Evolutionary conservation across 2,329 filamentous ascomycete species (phyloP), one percentile per base, ranked within the genome.

Genomic region (Diaporthe eres): DNA sequence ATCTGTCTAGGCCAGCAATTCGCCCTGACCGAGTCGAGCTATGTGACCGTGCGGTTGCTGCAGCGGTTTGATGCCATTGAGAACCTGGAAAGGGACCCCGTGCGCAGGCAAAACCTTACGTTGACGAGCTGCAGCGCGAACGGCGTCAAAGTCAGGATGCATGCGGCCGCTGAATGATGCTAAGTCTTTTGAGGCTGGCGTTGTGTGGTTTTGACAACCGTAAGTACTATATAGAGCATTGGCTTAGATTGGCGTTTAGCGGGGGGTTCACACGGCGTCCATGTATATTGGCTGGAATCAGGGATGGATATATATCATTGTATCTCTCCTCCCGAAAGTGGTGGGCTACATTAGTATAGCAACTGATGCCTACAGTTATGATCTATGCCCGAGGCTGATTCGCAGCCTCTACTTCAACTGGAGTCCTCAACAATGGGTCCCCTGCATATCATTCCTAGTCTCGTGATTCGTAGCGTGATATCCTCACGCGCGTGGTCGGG

Each of bases 1-100:
- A 85, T 85, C 31, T 87, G 85, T 71, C 79, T 85, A n/a, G 84
- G 85, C 53, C 86, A 87, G 78, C 83, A 87, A 77, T 85, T 87
- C 67, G 84, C 84, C 22, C 78, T 84, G 44, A 83, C 84, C 37
- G 83, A 86, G 78, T 80, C 85, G 75, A 80, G 82, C 7, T 87
- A 86, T 76, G 77, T 86, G 8, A 79, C 84, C 0, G 82, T 82
- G 34, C 76, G 83, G 10, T 61, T 85, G 44, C 75, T 85, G 63
- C 83, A 85, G 77, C 79, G 79, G 1, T 85, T 84, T 72, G 78
- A 81, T 55, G 72, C 47, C 2, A 75, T 85, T 1, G 78, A 81
- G 74, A 79, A 77, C 60, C 75, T 74, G 17, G 79, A 80, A 55
- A 25, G 34, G 22, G 75, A 80, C 47, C 77, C 78, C 12, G 74